Base-by-base conservation (phyloP, 1,284 basidiomycete species). In the Hymenochaete sp. region DNA sequence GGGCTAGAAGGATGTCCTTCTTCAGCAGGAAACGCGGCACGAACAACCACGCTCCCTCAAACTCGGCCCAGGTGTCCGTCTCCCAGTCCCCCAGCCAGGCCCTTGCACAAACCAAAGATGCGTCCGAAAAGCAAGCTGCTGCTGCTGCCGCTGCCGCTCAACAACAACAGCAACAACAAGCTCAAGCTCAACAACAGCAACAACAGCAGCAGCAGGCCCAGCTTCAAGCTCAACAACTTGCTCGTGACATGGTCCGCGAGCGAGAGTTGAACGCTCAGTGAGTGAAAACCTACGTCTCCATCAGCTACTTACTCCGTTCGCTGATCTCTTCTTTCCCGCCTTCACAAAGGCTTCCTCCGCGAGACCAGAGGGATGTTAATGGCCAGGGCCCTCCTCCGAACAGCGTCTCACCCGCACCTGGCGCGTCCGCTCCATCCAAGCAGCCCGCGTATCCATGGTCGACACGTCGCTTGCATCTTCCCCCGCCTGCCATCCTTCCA, bases 1-100 rank as follows among this genome's bases (percentile, higher is more conserved):
- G 73, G 63, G 59, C 75, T 54, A 69, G 78, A 66, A 81, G 80
- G 77, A 88, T 87, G 85, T 84, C 82, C 73, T 88, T 86, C 82
- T 88, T 88, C 75, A 43, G 18, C 26, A 75, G 82, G 75, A 87
- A 80, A 81, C 53, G 56, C 46, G 53, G 57, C 27, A 53, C 55
- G 26, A 53, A 52, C 44, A 85, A 82, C 73, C 72, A 77, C 58
- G 56, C 58, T 26, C 42, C 50, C 63, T 61, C 35, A 67, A 64
- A 58, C 53, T 58, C 63, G 58, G 57, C 60, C 61, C 65, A 63
- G 55, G 73, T 79, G 52, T 68, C 75, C 31, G 64, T 75, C 45
- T 66, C 72, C 10, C 76, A 77, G 62, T 74, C 79, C 31, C 72
- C 79, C 31, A 75, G 72, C 53, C 75, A 80, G 60, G 76, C 55